phyloP scores from a whole-genome alignment of 257 asterid genomes.

The Primulina eburnea region DNA sequence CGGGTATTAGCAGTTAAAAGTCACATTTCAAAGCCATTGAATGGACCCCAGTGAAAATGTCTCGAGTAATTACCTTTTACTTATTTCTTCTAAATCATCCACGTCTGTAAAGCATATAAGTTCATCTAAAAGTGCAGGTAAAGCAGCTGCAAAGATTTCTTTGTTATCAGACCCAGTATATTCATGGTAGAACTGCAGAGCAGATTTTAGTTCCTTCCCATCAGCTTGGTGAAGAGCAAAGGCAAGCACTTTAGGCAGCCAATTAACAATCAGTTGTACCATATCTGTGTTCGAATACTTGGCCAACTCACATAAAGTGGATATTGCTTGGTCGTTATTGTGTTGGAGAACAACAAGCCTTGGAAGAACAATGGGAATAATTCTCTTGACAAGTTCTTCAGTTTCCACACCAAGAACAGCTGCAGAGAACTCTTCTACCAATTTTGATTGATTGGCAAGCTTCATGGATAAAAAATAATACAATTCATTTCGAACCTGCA shows the following conservation, averaged over 20 bases:
- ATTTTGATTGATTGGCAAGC: conserved; percentile 62
- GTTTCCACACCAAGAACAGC: conserved; percentile 74
- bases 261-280: conserved; percentile 63
- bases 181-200: conserved; percentile 69
- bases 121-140: conserved; percentile 75
- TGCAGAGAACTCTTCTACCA: conserved; percentile 84
- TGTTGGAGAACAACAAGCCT: conserved; percentile 69
- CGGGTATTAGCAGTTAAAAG: neutral
- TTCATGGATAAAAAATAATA: conserved; percentile 67
- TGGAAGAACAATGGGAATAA: conserved; percentile 93
- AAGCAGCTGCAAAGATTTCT: conserved; percentile 83
- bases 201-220: conserved; percentile 55
- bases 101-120: conserved; percentile 84
- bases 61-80: conserved; percentile 51
- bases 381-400: conserved; percentile 72
- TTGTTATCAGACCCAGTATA: conserved; percentile 64
- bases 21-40: neutral
- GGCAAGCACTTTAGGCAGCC: conserved; percentile 91
- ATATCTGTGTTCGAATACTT: conserved; percentile 58
- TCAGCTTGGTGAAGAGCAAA: conserved; percentile 86
- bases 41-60: conserved; percentile 10
- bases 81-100: conserved; percentile 59
- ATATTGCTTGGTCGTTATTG: conserved; percentile 55
- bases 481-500: conserved; percentile 62
- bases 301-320: conserved; percentile 66